Evolutionary conservation across 2,329 filamentous ascomycete genomes (phyloP), one percentile per base, ranked within the genome.

Genomic region (Sporothrix brunneoviolacea): DNA sequence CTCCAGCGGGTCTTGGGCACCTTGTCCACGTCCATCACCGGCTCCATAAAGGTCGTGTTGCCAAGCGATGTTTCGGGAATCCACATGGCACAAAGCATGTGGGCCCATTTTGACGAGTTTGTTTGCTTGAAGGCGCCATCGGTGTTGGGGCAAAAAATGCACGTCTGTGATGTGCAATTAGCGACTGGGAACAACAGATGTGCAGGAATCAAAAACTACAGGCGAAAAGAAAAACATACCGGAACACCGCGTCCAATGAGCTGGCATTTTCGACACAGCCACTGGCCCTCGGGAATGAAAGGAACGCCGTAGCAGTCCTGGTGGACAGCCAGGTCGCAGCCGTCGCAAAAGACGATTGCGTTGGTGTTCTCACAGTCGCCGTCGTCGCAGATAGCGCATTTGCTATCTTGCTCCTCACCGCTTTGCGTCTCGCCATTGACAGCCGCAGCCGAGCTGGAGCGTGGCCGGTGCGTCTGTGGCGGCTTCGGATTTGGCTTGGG

Each of bases 301-400:
- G 93, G 93, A 41, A 98, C 93, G 50, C 93, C 93, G 64, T 98
- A 98, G 68, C 93, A 98, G 71, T 98, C 93, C 67, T 98, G 93
- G 67, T 98, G 93, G 9, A 98, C 93, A 4, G 93, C 93, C 46
- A 98, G 74, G 68, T 98, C 94, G 68, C 93, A 98, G 3, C 93
- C 93, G 64, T 98, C 93, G 65, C 93, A 98, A 64, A 98, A 98
- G 19, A 98, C 93, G 62, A 98, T 98, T 1, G 93, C 93, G 63
- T 98, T 98, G 19, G 93, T 94, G 66, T 98, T 98, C 69, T 98
- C 93, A 63, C 93, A 98, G 64, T 98, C 93, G n/a, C 93, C 93
- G 62, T 98, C 93, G 64, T 98, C 93, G 65, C 93, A 98, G 52
- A 98, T 94, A 19, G 89, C 91, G 64, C 93, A 98, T 67, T 95